Conservation (phyloP, 2,329 filamentous ascomycete species). For the Scytalidium lignicola region DNA sequence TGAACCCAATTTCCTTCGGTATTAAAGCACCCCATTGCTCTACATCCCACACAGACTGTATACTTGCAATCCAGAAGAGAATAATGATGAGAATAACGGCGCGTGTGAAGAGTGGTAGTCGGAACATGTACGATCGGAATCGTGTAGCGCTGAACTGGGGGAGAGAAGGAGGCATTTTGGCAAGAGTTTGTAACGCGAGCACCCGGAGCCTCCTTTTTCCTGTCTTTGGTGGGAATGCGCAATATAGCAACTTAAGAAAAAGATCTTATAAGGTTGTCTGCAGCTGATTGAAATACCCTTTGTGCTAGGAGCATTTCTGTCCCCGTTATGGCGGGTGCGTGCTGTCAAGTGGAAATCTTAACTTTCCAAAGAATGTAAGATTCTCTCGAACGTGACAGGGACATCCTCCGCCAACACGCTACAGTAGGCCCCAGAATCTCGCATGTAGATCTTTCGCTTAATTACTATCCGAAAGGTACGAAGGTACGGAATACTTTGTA, state of each 20-base stretch:
- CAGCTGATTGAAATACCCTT: neutral
- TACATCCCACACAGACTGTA: conserved; percentile 68
- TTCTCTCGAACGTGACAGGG: neutral
- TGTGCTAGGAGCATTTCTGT: neutral
- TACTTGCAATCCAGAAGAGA: conserved; percentile 61
- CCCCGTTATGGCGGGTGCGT: neutral
- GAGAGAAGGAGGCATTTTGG: conserved; percentile 23
- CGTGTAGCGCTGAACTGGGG: conserved; percentile 63
- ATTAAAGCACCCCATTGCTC: conserved; percentile 73
- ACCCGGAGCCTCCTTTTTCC: neutral
- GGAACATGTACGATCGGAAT: conserved; percentile 73
- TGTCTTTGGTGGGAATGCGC: neutral
- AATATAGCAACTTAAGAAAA: neutral
- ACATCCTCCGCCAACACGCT: too few relatives aligned
- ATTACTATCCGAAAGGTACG: too few relatives aligned
- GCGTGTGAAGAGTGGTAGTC: conserved; percentile 85
- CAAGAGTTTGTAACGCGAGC: neutral
- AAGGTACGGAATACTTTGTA: too few relatives aligned
- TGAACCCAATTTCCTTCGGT: conserved; percentile 68
- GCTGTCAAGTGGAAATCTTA: neutral
- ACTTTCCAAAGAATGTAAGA: neutral
- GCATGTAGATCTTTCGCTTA: too few relatives aligned
- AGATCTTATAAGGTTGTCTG: neutral
- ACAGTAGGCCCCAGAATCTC: too few relatives aligned
- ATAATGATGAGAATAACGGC: conserved; percentile 61